Evolutionary conservation across 768 basidiomycete genomes (phyloP), one percentile per base, ranked within the genome.

Genomic region (Rhizopogon vinicolor): DNA sequence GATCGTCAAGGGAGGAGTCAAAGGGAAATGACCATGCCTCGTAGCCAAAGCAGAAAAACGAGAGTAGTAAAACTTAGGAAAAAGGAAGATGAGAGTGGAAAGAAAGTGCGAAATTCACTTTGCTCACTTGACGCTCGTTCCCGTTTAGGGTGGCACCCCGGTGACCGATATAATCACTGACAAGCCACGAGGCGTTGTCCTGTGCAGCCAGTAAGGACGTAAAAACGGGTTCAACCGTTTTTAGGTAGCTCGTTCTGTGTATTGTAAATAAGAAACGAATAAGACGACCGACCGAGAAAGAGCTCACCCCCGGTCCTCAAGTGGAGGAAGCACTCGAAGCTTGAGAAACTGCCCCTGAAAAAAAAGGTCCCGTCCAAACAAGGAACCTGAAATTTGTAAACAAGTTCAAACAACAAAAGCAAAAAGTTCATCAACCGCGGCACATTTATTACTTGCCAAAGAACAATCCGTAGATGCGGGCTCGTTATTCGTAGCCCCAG

Each of bases 11-110:
- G 35, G 52, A 52, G 55, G 57, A 49, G 42, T 41, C n/a, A 41
- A 39, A 49, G 25, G 40, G 54, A 58, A 44, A 41, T 40, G 56
- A 53, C 37, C 52, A 55, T 58, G 55, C 53, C 62, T 63, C 62
- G 25, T 56, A 63, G 63, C 44, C 55, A 57, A 41, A 22, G 55
- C 44, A 44, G 29, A 55, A 41, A 51, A 33, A 35, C 29, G 35
- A 29, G 42, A 39, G 14, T 37, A 6, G 46, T 29, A 37, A 54
- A 25, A 25, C 25, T 25, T 25, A 4, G 25, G 25, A 25, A 25
- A 25, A 58, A 54, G 18, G 52, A 52, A 52, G 31, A 55, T 22
- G 56, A 52, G 48, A 50, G 45, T 19, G 25, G 41, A 37, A 57
- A 41, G 44, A 33, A 42, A 45, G 7, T 50, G 52, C 16, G 56